These are phyloP conservation scores for Phialocephala subalpina DNA, from an alignment of 2,329 filamentous ascomycete genomes.

Conservation along the genomic window DNA sequence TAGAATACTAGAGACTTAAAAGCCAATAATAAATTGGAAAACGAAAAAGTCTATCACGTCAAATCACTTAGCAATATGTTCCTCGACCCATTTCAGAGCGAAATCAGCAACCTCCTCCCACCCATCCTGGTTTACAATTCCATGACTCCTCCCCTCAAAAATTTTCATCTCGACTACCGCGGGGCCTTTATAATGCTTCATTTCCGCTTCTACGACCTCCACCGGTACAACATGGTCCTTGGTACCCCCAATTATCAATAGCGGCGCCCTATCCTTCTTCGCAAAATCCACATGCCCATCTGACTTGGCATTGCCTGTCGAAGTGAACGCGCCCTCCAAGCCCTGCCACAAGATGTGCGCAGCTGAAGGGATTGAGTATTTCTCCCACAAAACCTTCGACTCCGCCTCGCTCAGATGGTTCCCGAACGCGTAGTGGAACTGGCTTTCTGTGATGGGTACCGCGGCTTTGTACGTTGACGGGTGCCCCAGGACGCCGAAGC, in stretches of 20 bases:
- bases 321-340: background rate
- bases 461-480: conserved; percentile 30
- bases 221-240: conserved; percentile 36
- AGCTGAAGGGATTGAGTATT: conserved; percentile 35
- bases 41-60: conserved; percentile 6
- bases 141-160: conserved; percentile 34
- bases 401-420: conserved; percentile 33
- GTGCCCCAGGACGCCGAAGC: conserved; percentile 29
- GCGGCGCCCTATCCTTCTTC: conserved; percentile 22
- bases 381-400: conserved; percentile 29
- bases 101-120: conserved; percentile 52
- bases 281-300: conserved; percentile 19
- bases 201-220: conserved; percentile 31
- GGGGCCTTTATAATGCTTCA: conserved; percentile 28
- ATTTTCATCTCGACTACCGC: conserved; percentile 33
- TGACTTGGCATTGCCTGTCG: background rate
- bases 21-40: conserved; percentile 7
- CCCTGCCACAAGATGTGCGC: conserved; percentile 31
- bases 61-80: background rate
- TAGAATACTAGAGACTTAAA: conserved; percentile 9
- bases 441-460: conserved; percentile 29
- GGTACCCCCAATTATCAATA: conserved; percentile 33
- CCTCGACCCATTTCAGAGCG: conserved; percentile 32
- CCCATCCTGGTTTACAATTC: conserved; percentile 34
- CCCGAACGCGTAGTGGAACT: conserved; percentile 37